Evolutionary conservation across 2,329 filamentous ascomycete genomes (phyloP).

Genomic region (Acrocalymma vagum): DNA sequence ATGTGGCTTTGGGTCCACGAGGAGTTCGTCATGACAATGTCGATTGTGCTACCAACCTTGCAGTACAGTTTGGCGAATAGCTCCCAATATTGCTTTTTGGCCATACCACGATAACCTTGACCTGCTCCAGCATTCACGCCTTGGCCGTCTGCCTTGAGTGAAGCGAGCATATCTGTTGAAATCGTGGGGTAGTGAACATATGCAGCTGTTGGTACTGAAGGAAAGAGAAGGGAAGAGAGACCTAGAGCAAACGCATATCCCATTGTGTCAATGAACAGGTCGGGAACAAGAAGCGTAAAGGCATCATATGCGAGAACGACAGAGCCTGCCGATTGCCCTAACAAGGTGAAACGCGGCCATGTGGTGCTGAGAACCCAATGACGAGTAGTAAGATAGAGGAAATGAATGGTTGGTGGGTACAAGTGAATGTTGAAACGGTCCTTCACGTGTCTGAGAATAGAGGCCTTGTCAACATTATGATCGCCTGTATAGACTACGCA

Average conservation of each 20-base stretch:
- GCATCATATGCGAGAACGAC: conserved; percentile 89
- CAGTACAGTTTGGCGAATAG: conserved; percentile 85
- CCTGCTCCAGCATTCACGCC: conserved; percentile 86
- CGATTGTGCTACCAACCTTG: conserved; percentile 81
- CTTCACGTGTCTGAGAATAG: conserved; percentile 80
- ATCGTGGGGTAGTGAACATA: conserved; percentile 99
- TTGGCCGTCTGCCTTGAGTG: conserved; percentile 68
- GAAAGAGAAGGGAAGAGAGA: conserved; percentile 83
- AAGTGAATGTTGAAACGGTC: conserved; percentile 91
- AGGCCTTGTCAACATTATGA: conserved; percentile 82
- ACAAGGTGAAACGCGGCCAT: conserved; percentile 90
- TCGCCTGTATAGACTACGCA: conserved; percentile 97
- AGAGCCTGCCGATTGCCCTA: conserved; percentile 93
- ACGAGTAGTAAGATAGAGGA: conserved; percentile 90
- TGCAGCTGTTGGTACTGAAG: conserved; percentile 80
- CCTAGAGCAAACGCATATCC: conserved; percentile 93
- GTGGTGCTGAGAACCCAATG: conserved; percentile 85
- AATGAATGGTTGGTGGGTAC: conserved; percentile 81
- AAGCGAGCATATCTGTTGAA: conserved; percentile 94
- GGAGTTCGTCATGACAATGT: conserved; percentile 97
- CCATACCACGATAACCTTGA: conserved; percentile 71
- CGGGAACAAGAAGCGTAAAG: conserved; percentile 88
- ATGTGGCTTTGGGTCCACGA: conserved; percentile 88
- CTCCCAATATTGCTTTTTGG: conserved; percentile 87
- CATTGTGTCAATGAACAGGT: conserved; percentile 98